Conservation (phyloP, 2,329 filamentous ascomycete genomes). For the Anthostomella pinea region DNA sequence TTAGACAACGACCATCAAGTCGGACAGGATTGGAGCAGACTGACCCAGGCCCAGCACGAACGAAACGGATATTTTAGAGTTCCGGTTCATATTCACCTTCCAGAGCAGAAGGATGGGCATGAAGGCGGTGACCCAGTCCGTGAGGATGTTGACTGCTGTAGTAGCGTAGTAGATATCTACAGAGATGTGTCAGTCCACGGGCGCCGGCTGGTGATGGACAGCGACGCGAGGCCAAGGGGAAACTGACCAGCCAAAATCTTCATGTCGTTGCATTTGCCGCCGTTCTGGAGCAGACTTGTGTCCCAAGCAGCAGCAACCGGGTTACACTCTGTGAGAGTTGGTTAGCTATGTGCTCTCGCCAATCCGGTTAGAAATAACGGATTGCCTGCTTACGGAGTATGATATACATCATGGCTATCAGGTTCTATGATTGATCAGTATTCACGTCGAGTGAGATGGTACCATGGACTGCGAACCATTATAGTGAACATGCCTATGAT, state of each 20-base stretch:
- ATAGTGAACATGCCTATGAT: slow-evolving; percentile 16
- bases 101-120: slow-evolving; percentile 22
- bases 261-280: slow-evolving; percentile 10
- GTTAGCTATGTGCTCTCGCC: neutral
- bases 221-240: too few species aligned
- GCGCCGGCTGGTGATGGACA: too few species aligned
- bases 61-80: slow-evolving; percentile 18
- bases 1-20: neutral
- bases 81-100: slow-evolving; percentile 19
- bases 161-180: slow-evolving; percentile 22
- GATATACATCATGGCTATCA: slow-evolving; percentile 18
- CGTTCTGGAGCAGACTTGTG: slow-evolving; percentile 4
- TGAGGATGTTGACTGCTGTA: slow-evolving; percentile 20
- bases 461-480: slow-evolving; percentile 6
- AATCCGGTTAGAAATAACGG: neutral
- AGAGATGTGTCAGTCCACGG: too few species aligned
- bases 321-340: slow-evolving; percentile 3
- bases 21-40: neutral
- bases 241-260: slow-evolving; percentile 13
- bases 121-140: slow-evolving; percentile 18
- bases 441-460: neutral
- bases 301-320: slow-evolving; percentile 17
- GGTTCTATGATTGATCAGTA: slow-evolving; percentile 3
- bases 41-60: slow-evolving; percentile 18
- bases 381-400: slow-evolving; percentile 13